Conservation (phyloP, 73 alveolate genomes). For the Paramecium sonneborni region DNA sequence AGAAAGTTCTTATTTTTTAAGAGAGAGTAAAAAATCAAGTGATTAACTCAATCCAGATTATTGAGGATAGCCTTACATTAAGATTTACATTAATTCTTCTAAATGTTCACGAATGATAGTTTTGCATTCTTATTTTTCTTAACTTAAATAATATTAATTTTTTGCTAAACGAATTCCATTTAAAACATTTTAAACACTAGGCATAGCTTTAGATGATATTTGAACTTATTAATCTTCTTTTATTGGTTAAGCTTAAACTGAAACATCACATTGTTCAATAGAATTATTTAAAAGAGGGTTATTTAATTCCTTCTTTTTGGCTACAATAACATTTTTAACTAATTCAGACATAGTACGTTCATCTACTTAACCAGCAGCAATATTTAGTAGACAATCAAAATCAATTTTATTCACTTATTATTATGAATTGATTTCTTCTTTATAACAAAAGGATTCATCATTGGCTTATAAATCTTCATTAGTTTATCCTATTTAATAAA, state of each 20-base stretch:
- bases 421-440: not conserved
- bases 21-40: not conserved
- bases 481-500: not conserved
- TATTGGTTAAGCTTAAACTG: not conserved
- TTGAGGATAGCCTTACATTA: slow-evolving; percentile 11
- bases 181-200: not conserved
- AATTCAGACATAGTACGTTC: slow-evolving; percentile 18
- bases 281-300: not conserved
- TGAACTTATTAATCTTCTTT: not conserved
- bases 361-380: slow-evolving; percentile 28
- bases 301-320: not conserved
- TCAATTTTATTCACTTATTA: not conserved
- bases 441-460: not conserved
- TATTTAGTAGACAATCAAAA: not conserved
- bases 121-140: slow-evolving; percentile 6
- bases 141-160: not conserved
- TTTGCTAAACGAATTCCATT: slow-evolving; percentile 41
- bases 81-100: not conserved
- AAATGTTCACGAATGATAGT: not conserved
- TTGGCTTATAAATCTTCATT: slow-evolving; percentile 4
- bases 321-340: slow-evolving; percentile 25
- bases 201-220: slow-evolving; percentile 1
- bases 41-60: not conserved
- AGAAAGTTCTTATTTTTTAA: not conserved
- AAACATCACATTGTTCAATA: not conserved